phyloP scores from a whole-genome alignment of 2,329 filamentous ascomycete species.

The Ceratocystiopsis sp. region DNA sequence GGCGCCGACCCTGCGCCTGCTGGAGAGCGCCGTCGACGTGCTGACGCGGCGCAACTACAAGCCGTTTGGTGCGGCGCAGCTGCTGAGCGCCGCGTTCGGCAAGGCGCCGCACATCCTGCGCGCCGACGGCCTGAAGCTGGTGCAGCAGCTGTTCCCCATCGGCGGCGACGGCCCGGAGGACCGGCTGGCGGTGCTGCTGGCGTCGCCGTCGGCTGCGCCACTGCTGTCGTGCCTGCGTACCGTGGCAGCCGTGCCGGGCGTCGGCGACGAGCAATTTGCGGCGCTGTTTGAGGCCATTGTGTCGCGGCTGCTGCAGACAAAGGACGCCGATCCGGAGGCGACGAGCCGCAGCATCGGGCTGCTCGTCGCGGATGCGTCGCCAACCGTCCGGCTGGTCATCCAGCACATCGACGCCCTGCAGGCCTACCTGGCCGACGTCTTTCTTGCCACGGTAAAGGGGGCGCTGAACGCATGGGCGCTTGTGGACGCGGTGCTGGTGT shows the following conservation, averaged over 20 bases:
- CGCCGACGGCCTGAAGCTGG: constrained; percentile 13
- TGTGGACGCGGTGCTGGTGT: constrained; percentile 29
- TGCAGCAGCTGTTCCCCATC: constrained; percentile 25
- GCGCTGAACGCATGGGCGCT: constrained; percentile 24
- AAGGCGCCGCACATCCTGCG: constrained; percentile 25
- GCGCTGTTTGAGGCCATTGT: constrained; percentile 17
- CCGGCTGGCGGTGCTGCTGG: constrained; percentile 39
- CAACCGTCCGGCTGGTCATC: constrained; percentile 15
- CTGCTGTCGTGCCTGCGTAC: constrained; percentile 49
- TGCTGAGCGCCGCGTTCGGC: constrained; percentile 24
- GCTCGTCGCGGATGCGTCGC: constrained; percentile 29
- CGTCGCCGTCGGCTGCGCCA: constrained; percentile 50
- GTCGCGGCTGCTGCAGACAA: constrained; percentile 20
- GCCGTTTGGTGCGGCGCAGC: constrained; percentile 35
- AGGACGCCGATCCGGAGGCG: constrained; percentile 11
- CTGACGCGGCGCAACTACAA: constrained; percentile 36
- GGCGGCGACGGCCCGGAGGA: constrained; percentile 29
- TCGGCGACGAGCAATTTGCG: constrained; percentile 18
- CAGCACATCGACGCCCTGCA: constrained; percentile 28
- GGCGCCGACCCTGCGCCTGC: constrained; percentile 11
- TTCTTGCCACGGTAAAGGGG: constrained; percentile 21
- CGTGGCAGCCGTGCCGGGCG: constrained; percentile 27
- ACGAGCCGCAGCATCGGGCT: constrained; percentile 21
- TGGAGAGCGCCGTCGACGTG: constrained; percentile 21
- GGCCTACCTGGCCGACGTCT: constrained; percentile 24